phyloP scores from a whole-genome alignment of 1,139 yeast species.

The Diutina pseudorugosa region DNA sequence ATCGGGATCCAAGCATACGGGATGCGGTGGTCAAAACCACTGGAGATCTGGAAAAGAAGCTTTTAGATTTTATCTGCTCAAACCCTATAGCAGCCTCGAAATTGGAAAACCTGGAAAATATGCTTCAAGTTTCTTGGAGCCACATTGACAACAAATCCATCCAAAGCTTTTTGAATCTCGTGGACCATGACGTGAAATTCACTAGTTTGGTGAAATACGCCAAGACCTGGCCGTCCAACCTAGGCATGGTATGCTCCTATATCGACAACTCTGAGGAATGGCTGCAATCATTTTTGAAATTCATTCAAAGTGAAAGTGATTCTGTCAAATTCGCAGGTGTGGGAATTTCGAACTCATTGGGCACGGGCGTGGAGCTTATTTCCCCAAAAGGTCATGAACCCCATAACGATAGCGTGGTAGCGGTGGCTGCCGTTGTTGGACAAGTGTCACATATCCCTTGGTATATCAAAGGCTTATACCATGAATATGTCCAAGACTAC shows the following conservation, averaged over 20 bases:
- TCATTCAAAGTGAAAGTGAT: conserved; percentile 3
- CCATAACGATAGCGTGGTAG: not conserved
- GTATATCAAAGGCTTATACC: not conserved
- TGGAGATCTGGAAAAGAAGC: not conserved
- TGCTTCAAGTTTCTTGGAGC: not conserved
- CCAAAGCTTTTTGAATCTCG: not conserved
- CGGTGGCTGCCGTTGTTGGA: not conserved
- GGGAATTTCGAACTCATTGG: conserved; percentile 36
- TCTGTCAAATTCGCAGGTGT: conserved; percentile 10
- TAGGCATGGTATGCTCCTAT: not conserved
- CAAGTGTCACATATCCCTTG: not conserved
- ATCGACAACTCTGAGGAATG: not conserved
- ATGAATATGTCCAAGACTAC: conserved; percentile 16
- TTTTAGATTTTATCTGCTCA: not conserved
- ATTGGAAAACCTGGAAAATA: not conserved
- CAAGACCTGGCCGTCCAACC: not conserved
- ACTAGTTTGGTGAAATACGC: not conserved
- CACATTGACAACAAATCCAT: not conserved
- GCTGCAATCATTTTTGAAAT: not conserved
- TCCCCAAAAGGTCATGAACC: not conserved
- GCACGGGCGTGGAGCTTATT: conserved; percentile 22
- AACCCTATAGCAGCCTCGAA: not conserved
- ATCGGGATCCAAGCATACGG: not conserved
- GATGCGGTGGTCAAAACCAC: not conserved
- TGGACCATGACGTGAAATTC: not conserved